Base-by-base conservation (phyloP, 2,329 filamentous ascomycete species). In the Scedosporium minutisporum region DNA sequence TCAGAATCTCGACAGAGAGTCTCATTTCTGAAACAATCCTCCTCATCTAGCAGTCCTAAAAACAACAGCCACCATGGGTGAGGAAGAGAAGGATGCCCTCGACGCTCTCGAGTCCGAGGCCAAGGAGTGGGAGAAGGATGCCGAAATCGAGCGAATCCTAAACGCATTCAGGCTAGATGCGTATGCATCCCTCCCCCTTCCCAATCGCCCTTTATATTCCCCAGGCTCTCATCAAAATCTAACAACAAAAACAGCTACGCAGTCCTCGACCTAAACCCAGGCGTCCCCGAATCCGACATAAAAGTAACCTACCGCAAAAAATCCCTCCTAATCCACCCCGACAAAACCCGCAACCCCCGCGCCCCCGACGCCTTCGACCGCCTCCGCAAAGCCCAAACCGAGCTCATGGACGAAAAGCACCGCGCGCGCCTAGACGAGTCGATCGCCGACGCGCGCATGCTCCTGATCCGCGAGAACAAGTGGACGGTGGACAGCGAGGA, bases 321-420 rank as follows among this genome's bases (percentile, higher is more conserved):
- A 76, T 99, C 95, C n/a, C 87, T 99, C 63, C 87, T 99, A 58
- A 97, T 99, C 79, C 95, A 99, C 79, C 95, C 95, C 6, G 95
- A 99, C 80, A 99, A 99, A 76, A 97, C 95, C 63, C 87, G 87
- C 71, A 97, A 99, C 72, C 88, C 91, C 0, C 84, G 82, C 58
- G 95, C 95, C 0, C 93, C 95, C 3, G 95, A 97, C 70, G 95
- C 95, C 67, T 99, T 99, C 72, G 95, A 99, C 76, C 87, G 93
- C 9, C 83, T 99, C 29, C 96, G 96, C 71, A 97, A 97, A 76
- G 95, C 95, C 0, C 92, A 97, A 72, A 89, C 87, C 2, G 86
- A 91, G 69, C 84, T 99, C 4, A 88, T 96, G 79, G 95, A 99
- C 74, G 93, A 97, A 79, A 97, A 97, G 77, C 84, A 91, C 72